Conservation (phyloP, 805 yeast genomes). For the Cyberlindnera nakhonratchasimensis region DNA sequence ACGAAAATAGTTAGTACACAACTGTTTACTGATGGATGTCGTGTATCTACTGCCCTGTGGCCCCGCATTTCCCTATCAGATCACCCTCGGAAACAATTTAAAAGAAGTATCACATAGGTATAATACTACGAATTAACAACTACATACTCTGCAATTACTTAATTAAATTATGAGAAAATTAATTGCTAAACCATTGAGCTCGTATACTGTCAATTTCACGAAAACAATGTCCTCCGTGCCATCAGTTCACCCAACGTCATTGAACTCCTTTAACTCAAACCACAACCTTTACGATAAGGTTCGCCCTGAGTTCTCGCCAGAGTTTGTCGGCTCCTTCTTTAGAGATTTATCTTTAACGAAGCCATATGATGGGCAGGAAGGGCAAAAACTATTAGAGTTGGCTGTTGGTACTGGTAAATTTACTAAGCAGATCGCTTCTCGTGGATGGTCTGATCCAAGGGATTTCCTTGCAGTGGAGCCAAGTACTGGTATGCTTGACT, state of each 20-base stretch:
- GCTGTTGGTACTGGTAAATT: conserved; percentile 68
- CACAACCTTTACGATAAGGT: conserved; percentile 49
- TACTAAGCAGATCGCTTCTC: conserved; percentile 40
- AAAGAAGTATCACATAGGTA: too few species aligned
- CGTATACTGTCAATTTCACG: neutral
- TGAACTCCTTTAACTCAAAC: conserved; percentile 48
- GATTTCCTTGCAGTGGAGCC: conserved; percentile 51
- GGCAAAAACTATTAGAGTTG: conserved; percentile 41
- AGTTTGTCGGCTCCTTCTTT: conserved; percentile 43
- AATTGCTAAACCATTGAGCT: neutral
- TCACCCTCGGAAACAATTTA: too few species aligned
- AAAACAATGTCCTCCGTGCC: neutral
- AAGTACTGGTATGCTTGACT: conserved; percentile 50
- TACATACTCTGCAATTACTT: too few species aligned
- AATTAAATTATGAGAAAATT: neutral
- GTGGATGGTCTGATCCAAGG: conserved; percentile 33
- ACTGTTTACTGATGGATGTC: too few species aligned
- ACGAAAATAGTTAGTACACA: too few species aligned
- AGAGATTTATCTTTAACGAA: conserved; percentile 32
- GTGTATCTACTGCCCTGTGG: too few species aligned
- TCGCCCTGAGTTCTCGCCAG: conserved; percentile 46
- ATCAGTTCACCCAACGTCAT: conserved; percentile 35
- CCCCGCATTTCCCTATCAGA: too few species aligned
- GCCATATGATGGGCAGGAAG: conserved; percentile 10
- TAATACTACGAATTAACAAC: too few species aligned